Base-by-base conservation (phyloP, 805 yeast genomes). In the Yamadazyma sp. region DNA sequence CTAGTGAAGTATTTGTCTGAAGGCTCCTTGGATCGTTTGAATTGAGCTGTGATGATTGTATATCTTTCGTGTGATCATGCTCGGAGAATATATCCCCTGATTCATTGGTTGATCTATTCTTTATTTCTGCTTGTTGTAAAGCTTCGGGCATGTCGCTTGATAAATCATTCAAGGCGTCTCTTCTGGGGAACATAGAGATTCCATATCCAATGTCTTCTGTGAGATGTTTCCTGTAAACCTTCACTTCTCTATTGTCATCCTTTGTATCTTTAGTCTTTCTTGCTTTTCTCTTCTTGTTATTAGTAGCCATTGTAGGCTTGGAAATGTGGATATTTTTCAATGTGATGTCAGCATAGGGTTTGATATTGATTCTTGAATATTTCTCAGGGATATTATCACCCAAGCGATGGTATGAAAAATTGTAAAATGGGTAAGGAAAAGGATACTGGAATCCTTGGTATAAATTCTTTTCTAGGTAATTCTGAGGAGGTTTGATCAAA, bases 381-480 rank as follows among this genome's bases (percentile, higher is more conserved):
- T 65, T 65, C 15, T 43, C 48, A 13, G 49, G 47, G 8, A 50
- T 50, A 13, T 49, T 47, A 3, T 59, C 52, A 27, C 58, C 55
- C 27, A 61, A 47, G 4, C 64, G 48, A 41, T 68, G 73, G 45
- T 63, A 66, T 5, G 71, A 65, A 45, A 56, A 68, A 36, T 67
- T 67, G 48, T 67, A 68, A 39, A 65, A 68, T 23, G 73, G 72
- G 38, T 59, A 68, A 5, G 73, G 73, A 39, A 62, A 65, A 16
- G 73, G 70, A 40, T 62, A 68, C 36, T 62, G 67, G 33, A 65
- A 60, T 1, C 73, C 73, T 39, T 56, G 61, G 26, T 58, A 49
- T 61, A 68, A 55, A 16, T 56, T 50, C 32, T 56, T 56, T 23
- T 49, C 54, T 40, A 66, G 38, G 40, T 50, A 63, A 43, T 65